Conservation (phyloP, 768 basidiomycete genomes). For the Trametes sanguinea region DNA sequence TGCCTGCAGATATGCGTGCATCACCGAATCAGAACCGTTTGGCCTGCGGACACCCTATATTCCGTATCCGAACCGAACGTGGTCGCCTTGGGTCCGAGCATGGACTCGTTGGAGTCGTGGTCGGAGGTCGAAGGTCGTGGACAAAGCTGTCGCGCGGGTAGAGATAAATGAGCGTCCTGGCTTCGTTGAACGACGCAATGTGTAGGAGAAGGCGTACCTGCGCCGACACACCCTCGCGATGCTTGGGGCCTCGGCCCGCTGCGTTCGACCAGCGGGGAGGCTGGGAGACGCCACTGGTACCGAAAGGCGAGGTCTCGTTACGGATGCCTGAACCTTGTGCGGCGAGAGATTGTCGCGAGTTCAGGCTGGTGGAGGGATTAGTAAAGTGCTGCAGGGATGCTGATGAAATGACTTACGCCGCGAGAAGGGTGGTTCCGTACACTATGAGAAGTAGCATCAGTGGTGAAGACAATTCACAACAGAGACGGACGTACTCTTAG, state of each 20-base stretch:
- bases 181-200: too few relatives aligned
- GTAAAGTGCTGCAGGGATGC: too few relatives aligned
- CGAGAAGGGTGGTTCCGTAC: slow-evolving; percentile 1
- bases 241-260: not conserved
- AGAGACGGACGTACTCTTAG: not conserved
- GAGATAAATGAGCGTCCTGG: too few relatives aligned
- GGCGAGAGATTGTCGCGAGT: not conserved
- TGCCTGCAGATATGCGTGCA: too few relatives aligned
- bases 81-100: not conserved
- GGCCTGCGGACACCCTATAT: too few relatives aligned
- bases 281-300: not conserved
- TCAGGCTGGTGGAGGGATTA: not conserved
- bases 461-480: too few relatives aligned
- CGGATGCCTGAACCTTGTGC: not conserved
- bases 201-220: too few relatives aligned
- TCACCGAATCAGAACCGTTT: too few relatives aligned
- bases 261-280: not conserved
- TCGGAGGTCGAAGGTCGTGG: not conserved
- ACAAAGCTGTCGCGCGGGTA: not conserved
- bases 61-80: not conserved
- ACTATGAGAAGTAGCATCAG: not conserved
- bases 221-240: too few relatives aligned
- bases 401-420: not conserved
- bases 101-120: not conserved
- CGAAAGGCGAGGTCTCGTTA: not conserved